Evolutionary conservation across 2,329 filamentous ascomycete species (phyloP), one percentile per base, ranked within the genome.

Genomic region (Diaporthe amygdali): DNA sequence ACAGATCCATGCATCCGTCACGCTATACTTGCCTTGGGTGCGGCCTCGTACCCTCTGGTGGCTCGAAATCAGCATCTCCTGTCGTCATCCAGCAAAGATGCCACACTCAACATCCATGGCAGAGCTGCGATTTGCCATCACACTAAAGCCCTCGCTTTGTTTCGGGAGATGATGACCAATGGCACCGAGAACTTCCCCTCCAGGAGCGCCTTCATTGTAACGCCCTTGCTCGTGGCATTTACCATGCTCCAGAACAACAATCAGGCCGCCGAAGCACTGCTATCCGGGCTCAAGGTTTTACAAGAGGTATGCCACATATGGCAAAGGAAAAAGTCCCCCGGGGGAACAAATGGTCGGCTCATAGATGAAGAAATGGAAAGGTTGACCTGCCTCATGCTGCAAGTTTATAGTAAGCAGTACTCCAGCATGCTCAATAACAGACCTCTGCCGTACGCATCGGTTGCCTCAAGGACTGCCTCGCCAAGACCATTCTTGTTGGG

Each of bases 11-110:
- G 75, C 27, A 71, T 74, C 22, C 72, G 67, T 2, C 74, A 76
- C 25, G 75, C 76, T 14, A 61, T 75, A 15, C 56, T 77, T 30
- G 75, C 75, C 46, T 74, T 77, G 17, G 74, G 74, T 3, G 75
- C 75, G 0, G 69, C 76, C 25, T 74, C 39, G 20, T 63, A 63
- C 27, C 56, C 56, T 22, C 3, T 5, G 41, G 41, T 22, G 17
- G 20, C 27, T 32, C 56, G 25, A 12, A 15, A 14, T 15, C 56
- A 61, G 22, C 5, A 10, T 61, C 55, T 30, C 27, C 22, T 15
- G 20, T 25, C 25, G 15, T 44, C 22, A 20, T 14, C 37, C 37
- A 7, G 22, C 55, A 44, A 3, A 25, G 25, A 61, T 9, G 39
- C 56, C 39, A n/a, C 2, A 9, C 39, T 15, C 3, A 22, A 46